Base-by-base conservation (phyloP, 1,284 basidiomycete species). In the Sporisorium scitamineum region DNA sequence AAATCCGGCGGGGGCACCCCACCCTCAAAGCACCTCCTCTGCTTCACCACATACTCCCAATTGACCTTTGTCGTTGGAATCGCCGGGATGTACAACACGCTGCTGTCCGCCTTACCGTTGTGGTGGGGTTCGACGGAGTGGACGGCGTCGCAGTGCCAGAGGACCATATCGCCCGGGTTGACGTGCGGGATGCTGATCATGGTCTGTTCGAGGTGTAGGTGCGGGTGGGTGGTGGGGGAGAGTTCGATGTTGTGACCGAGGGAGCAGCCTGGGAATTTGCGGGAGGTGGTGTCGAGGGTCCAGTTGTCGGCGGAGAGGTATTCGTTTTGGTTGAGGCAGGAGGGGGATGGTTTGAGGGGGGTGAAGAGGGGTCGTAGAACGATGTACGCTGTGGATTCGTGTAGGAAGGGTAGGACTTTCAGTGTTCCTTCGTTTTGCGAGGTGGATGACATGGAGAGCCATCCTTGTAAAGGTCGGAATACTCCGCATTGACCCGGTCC, bases 61-160 rank as follows among this genome's bases (percentile, higher is more conserved):
- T 92, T 93, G 65, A 88, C 85, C 31, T 87, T 54, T 0, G 92
- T 92, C 14, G 93, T 86, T 0, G 92, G 92, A 0, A 90, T 90
- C 3, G 92, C 90, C 0, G 92, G 93, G 63, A 93, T 93, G 83
- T 94, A 94, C 63, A 94, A 81, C 26, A 93, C 92, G 0, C 90
- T 91, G 0, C 92, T 92, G 76, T 93, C 91, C 5, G 86, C 86
- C 13, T 80, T 75, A 0, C 93, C 93, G 9, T 77, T 80, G 81
- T 93, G 92, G 26, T 87, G 83, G 5, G 81, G 69, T 81, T 94
- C 92, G 32, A 94, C 92, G 0, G 90, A 89, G 82, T 94, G 93
- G 10, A 93, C 89, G 27, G 88, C 87, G 91, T 88, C 92, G 78
- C 91, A 92, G 83, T 94, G 93, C 93, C 93, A 93, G 78, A 90